Base-by-base conservation (phyloP, 768 basidiomycete genomes). In the Tulasnella sp. region DNA sequence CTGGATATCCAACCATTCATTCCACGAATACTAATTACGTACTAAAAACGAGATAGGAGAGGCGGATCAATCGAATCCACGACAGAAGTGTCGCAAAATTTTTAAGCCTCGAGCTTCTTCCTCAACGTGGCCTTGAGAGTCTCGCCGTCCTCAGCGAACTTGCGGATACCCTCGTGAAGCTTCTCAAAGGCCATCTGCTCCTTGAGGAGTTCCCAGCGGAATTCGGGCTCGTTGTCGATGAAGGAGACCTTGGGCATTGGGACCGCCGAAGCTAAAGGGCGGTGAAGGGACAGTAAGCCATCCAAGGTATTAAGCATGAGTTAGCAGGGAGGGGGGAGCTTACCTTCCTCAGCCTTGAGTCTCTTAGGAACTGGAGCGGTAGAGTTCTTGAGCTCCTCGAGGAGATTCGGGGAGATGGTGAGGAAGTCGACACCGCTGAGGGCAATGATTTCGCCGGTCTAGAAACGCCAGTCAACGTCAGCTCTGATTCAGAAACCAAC, bases 171-270 rank as follows among this genome's bases (percentile, higher is more conserved):
- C 88, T 98, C 96, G 86, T 98, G 96, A 79, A 98, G 90, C 89
- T 99, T 98, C 87, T 98, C 97, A 85, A 96, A 97, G n/a, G 97
- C 96, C 97, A 98, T 98, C 85, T 90, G 88, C 87, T 98, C 97
- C 85, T 96, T 90, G 84, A 98, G 91, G 80, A 99, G 93, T 16
- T 90, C 83, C 96, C 96, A 98, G 81, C 95, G 93, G 95, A 99
- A 99, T 85, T 96, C 94, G 81, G 96, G 89, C 89, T 99, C 96
- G 88, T 98, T 92, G 89, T 98, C 91, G 86, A 99, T 84, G 90
- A 84, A 98, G 31, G 91, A 87, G 82, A 96, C 94, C 88, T 97
- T 99, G 54, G 91, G 84, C 82, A 95, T 91, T 46, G 91, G 89
- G 54, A n/a, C 54, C 24, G 54, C 54, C 3, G 54, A 54, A n/a